Evolutionary conservation across 2,329 filamentous ascomycete genomes (phyloP).

Genomic region (Metarhizium guizhouense): DNA sequence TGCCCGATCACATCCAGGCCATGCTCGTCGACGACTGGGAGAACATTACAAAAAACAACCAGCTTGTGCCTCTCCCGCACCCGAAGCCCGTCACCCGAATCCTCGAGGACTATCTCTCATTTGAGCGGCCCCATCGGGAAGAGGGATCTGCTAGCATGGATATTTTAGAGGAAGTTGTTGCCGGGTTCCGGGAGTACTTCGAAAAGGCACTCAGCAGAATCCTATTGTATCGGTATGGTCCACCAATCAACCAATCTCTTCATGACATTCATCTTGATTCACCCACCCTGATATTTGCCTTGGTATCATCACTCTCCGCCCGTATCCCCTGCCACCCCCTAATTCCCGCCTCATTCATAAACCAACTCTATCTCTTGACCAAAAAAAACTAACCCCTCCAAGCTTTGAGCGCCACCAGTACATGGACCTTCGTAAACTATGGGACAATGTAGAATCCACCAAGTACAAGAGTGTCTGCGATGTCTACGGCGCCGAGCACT

Average conservation of each 20-base stretch:
- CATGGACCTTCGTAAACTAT: constrained; percentile 63
- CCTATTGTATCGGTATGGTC: constrained; percentile 63
- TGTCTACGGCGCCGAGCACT: constrained; percentile 87
- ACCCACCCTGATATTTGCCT: not conserved
- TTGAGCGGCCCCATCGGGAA: constrained; percentile 58
- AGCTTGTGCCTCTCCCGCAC: constrained; percentile 78
- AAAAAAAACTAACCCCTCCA: not conserved
- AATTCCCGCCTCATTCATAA: no score
- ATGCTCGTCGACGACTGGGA: constrained; percentile 98
- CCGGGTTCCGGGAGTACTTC: constrained; percentile 87
- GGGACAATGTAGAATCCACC: constrained; percentile 52
- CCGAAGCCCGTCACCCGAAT: constrained; percentile 66
- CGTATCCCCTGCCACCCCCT: not conserved
- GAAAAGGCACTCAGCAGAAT: constrained; percentile 83
- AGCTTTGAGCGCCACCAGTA: constrained; percentile 90
- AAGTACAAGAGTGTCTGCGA: constrained; percentile 66
- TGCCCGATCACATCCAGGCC: constrained; percentile 85
- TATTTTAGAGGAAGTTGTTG: constrained; percentile 81
- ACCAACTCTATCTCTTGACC: no score
- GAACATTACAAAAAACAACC: constrained; percentile 90
- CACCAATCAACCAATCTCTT: not conserved
- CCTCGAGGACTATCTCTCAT: constrained; percentile 68
- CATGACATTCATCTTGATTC: not conserved
- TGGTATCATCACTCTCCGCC: not conserved
- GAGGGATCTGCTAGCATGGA: constrained; percentile 65